Percentiles rank a stretch among this genome's conserved stretches.
Conservation (phyloP, 768 basidiomycete genomes). For the Mycena amicta region DNA sequence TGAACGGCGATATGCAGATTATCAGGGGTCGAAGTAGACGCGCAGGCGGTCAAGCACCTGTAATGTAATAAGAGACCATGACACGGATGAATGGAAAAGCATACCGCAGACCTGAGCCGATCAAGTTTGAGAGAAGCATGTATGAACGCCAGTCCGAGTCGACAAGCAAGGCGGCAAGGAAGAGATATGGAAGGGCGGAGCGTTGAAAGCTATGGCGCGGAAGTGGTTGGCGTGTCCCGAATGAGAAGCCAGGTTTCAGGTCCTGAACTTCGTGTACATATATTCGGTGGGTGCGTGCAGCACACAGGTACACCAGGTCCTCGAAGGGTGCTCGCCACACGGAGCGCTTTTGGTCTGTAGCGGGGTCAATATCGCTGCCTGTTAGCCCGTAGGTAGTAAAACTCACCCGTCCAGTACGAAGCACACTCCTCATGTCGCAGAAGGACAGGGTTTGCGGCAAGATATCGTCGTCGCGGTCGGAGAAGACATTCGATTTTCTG, state of each 20-base stretch:
- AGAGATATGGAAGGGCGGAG: too few relatives aligned
- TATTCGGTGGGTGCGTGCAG: not conserved
- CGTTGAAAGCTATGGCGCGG: too few relatives aligned
- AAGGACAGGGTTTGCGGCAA: constrained; percentile 3
- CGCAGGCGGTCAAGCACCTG: too few relatives aligned
- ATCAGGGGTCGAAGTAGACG: too few relatives aligned
- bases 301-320: not conserved
- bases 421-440: constrained; percentile 1
- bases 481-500: not conserved
- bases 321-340: not conserved
- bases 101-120: too few relatives aligned
- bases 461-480: constrained; percentile 3
- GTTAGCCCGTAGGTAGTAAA: not conserved
- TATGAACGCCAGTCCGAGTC: too few relatives aligned
- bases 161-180: too few relatives aligned
- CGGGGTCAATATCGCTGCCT: too few relatives aligned
- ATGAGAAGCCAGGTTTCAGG: constrained; percentile 4
- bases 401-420: constrained; percentile 2
- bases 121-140: too few relatives aligned
- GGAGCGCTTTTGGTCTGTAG: not conserved
- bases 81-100: too few relatives aligned
- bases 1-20: not conserved
- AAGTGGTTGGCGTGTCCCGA: not conserved
- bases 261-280: not conserved
- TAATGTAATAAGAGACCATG: too few relatives aligned